Evolutionary conservation across 1,139 yeast species (phyloP).

Genomic region (Candida labiduridarum): DNA sequence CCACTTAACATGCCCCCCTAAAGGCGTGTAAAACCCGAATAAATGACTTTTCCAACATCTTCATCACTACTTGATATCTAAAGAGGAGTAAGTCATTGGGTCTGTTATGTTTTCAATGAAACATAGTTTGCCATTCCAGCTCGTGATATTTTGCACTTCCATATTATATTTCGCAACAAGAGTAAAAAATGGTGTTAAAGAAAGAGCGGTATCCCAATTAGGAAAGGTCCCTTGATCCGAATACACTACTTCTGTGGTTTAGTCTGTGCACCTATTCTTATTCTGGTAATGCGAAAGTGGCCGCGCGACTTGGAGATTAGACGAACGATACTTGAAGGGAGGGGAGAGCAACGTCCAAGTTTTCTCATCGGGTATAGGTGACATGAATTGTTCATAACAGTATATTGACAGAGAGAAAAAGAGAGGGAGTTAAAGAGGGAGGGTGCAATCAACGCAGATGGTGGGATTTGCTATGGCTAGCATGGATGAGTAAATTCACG

Average conservation of each 20-base stretch:
- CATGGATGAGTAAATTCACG: background rate
- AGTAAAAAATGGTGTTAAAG: background rate
- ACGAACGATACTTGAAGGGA: background rate
- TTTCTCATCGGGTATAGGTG: background rate
- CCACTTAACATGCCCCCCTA: no score
- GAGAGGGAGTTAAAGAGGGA: no score
- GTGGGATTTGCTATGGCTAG: no score
- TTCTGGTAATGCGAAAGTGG: no score
- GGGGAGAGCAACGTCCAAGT: background rate
- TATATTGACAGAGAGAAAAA: background rate
- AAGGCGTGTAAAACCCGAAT: no score
- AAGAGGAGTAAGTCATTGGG: no score
- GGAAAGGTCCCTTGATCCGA: background rate
- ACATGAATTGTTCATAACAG: background rate
- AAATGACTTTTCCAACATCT: no score
- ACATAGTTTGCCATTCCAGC: no score
- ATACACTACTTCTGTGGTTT: background rate
- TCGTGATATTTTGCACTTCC: background rate
- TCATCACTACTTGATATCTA: no score
- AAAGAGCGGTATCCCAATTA: background rate
- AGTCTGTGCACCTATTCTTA: no score
- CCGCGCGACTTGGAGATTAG: background rate
- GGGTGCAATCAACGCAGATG: no score
- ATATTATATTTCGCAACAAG: background rate
- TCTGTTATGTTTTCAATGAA: no score